phyloP scores from a whole-genome alignment of 1,284 basidiomycete genomes.

The Porodaedalea pini region DNA sequence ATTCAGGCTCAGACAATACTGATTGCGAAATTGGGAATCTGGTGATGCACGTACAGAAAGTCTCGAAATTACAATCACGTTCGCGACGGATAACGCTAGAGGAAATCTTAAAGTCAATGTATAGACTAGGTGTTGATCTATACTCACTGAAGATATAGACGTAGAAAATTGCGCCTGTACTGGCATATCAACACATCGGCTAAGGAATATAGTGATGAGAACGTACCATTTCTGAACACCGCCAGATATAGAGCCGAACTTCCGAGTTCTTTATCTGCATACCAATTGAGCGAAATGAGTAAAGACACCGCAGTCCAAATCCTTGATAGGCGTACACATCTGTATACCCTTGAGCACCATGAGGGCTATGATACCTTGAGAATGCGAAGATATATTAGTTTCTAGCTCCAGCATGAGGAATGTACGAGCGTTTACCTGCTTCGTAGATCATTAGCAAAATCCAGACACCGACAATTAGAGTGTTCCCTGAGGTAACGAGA shows the following conservation, averaged over 20 bases:
- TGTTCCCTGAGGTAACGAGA: conserved; percentile 1
- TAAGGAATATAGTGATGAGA: neutral
- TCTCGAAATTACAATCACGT: conserved; percentile 2
- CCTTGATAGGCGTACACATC: neutral
- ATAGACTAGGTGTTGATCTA: neutral
- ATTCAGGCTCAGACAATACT: neutral
- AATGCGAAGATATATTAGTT: neutral
- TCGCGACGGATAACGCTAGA: conserved; percentile 9
- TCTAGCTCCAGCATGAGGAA: neutral
- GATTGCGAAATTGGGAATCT: neutral
- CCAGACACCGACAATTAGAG: neutral
- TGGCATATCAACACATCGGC: neutral
- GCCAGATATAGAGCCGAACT: neutral
- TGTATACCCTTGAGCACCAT: neutral
- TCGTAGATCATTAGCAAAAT: conserved; percentile 14
- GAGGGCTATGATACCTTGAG: neutral
- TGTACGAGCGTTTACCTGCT: neutral
- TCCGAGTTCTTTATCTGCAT: neutral
- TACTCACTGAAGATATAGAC: conserved; percentile 6
- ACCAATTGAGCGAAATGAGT: neutral
- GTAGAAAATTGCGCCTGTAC: conserved; percentile 5
- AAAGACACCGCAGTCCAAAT: neutral
- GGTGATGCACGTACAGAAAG: neutral
- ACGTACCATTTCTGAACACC: conserved; percentile 9
- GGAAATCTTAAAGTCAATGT: neutral